Base-by-base conservation (phyloP, 1,139 yeast genomes). In the Candida tetrigidarum region DNA sequence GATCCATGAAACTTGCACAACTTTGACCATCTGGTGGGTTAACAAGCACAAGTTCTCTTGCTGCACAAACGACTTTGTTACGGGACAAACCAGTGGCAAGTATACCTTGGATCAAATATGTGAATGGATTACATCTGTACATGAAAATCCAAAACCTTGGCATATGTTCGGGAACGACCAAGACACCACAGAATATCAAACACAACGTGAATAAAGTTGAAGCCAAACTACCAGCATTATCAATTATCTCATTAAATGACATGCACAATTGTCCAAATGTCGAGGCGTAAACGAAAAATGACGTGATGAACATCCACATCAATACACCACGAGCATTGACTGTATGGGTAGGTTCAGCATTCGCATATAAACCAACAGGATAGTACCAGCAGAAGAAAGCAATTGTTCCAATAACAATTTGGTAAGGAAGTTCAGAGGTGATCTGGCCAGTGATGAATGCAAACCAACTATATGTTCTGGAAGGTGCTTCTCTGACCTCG, bases 371-470 rank as follows among this genome's bases (percentile, higher is more conserved):
- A 1, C 93, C 96, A 89, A 65, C 25, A 6, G 25, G 25, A 9
- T 22, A 22, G 25, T 88, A 89, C 83, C 87, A 87, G 49, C 84
- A 78, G 59, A 86, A 78, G 67, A 75, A 89, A 3, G 84, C 75
- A 5, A 86, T 18, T 1, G 91, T 82, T 51, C 90, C 90, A 47
- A 77, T 70, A 3, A 81, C 49, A 11, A 81, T 53, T 57, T 85
- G 86, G 85, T 87, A 86, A 29, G 96, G 96, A 32, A 86, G 62
- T 60, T 89, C 96, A 28, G 80, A 83, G 15, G 83, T 63, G 39
- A 88, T 71, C 64, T 88, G 91, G 22, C 86, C 80, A 28, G 74
- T 52, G 52, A 89, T 67, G 57, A 58, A 61, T n/a, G 64, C 51
- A 38, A 57, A 45, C 66, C 66, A 62, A 39, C 61, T 55, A 39